Evolutionary conservation across 306 rosid species (phyloP).

Genomic region (Citrullus mucosospermus): DNA sequence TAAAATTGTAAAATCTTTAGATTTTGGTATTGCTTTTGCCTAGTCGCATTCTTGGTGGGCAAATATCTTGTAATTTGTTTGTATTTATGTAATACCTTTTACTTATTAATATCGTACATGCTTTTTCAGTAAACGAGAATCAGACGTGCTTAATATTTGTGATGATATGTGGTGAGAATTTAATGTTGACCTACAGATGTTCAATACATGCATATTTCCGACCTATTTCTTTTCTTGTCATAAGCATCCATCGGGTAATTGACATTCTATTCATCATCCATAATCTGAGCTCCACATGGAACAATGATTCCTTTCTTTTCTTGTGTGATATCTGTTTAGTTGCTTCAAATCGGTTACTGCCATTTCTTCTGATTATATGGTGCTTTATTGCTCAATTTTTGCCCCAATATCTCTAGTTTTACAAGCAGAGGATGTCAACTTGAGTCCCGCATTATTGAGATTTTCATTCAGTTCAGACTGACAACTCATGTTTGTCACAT

Average conservation of each 20-base stretch:
- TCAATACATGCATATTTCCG: not conserved
- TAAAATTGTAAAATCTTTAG: not conserved
- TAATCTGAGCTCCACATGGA: not conserved
- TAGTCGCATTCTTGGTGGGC: not conserved
- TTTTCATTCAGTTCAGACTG: conserved; percentile 1
- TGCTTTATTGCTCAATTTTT: not conserved
- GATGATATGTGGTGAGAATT: not conserved
- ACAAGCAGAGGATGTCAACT: not conserved
- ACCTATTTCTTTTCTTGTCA: not conserved
- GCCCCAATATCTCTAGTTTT: not conserved
- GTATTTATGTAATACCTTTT: not conserved
- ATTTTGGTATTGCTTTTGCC: not conserved
- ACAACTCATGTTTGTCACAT: not conserved
- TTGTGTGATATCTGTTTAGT: not conserved
- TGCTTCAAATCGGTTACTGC: not conserved
- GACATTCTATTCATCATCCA: not conserved
- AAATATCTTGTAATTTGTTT: not conserved
- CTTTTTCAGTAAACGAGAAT: not conserved
- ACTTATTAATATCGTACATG: not conserved
- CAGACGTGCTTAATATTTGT: not conserved
- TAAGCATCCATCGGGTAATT: not conserved
- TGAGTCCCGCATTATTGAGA: not conserved
- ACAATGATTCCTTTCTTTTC: not conserved
- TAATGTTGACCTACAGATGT: not conserved
- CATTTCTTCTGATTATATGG: not conserved